Evolutionary conservation across 108 stramenopile genomes (phyloP).

Genomic region (Nannochloropsis gaditana): DNA sequence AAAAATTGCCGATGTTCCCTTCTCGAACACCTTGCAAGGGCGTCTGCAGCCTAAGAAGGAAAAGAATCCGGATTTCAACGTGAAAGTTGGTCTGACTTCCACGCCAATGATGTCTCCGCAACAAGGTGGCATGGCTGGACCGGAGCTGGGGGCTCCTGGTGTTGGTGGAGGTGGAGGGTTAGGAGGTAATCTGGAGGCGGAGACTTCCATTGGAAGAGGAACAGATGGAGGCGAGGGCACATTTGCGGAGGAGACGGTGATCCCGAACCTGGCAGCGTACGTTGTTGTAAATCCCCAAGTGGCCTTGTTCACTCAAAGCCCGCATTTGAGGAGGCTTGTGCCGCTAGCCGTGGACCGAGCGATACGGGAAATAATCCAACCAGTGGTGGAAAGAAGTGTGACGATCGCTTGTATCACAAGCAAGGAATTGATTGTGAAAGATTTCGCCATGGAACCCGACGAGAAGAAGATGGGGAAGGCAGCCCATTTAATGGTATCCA

Average conservation of each 20-base stretch:
- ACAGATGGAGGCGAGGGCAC: not conserved
- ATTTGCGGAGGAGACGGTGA: constrained; percentile 72
- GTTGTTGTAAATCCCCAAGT: constrained; percentile 84
- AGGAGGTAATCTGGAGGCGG: not conserved
- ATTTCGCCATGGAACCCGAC: constrained; percentile 96
- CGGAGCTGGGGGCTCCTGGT: constrained; percentile 15
- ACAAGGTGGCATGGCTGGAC: not conserved
- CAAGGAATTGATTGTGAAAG: constrained; percentile 94
- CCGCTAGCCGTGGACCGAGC: constrained; percentile 92
- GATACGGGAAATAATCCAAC: constrained; percentile 96
- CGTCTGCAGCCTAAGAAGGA: constrained; percentile 77
- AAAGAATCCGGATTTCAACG: constrained; percentile 94
- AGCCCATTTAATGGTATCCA: constrained; percentile 93
- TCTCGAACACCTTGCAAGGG: constrained; percentile 45
- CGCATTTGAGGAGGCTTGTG: constrained; percentile 70
- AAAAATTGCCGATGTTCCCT: constrained; percentile 81
- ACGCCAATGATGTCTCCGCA: not conserved
- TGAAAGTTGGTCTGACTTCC: constrained; percentile 37
- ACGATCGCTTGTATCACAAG: constrained; percentile 97
- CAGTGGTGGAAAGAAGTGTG: constrained; percentile 94
- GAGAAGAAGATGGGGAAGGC: constrained; percentile 90
- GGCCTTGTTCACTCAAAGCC: constrained; percentile 65
- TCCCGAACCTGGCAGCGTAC: constrained; percentile 90
- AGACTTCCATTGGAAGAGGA: not conserved
- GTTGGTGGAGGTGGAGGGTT: not conserved